phyloP scores from a whole-genome alignment of 2,329 filamentous ascomycete species.

The Parastagonospora nodorum region DNA sequence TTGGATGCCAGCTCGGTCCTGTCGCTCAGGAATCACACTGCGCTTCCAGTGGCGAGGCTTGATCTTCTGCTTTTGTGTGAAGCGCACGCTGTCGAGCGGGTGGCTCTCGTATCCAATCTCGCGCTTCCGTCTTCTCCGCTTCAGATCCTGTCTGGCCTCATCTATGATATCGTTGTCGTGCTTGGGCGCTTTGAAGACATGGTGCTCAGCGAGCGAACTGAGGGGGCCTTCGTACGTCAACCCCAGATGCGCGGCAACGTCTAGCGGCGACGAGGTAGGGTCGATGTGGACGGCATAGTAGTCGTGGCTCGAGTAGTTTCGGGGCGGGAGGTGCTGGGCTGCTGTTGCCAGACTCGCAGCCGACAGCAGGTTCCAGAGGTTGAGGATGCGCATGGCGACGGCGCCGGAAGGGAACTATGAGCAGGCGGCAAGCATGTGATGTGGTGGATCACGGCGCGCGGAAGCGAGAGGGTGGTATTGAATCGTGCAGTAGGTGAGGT shows the following conservation, averaged over 20 bases:
- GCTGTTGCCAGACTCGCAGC: slow-evolving; percentile 39
- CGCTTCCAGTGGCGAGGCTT: slow-evolving; percentile 68
- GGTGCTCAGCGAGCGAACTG: slow-evolving; percentile 77
- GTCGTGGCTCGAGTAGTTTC: slow-evolving; percentile 80
- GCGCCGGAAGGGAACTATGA: slow-evolving; percentile 11
- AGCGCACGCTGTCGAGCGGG: slow-evolving; percentile 73
- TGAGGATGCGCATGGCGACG: slow-evolving; percentile 47
- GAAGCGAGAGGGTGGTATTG: slow-evolving; percentile 1
- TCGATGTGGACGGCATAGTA: slow-evolving; percentile 92
- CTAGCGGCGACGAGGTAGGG: slow-evolving; percentile 65
- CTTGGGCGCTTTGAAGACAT: slow-evolving; percentile 78
- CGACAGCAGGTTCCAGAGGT: slow-evolving; percentile 51
- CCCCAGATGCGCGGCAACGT: slow-evolving; percentile 74
- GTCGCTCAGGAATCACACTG: slow-evolving; percentile 37
- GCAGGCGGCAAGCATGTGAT: slow-evolving; percentile 22
- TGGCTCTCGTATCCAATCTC: slow-evolving; percentile 53
- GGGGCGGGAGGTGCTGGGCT: slow-evolving; percentile 54
- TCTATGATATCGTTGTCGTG: slow-evolving; percentile 61
- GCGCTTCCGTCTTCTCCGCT: slow-evolving; percentile 67
- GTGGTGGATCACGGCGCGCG: neutral
- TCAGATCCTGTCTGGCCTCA: slow-evolving; percentile 57
- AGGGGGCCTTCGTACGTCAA: slow-evolving; percentile 81
- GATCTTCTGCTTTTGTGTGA: slow-evolving; percentile 77
- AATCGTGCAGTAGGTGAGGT: neutral
- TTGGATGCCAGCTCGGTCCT: slow-evolving; percentile 24